These are phyloP conservation scores for Alternaria tenuissima DNA, from an alignment of 2,329 filamentous ascomycete genomes.

Conservation along the genomic window DNA sequence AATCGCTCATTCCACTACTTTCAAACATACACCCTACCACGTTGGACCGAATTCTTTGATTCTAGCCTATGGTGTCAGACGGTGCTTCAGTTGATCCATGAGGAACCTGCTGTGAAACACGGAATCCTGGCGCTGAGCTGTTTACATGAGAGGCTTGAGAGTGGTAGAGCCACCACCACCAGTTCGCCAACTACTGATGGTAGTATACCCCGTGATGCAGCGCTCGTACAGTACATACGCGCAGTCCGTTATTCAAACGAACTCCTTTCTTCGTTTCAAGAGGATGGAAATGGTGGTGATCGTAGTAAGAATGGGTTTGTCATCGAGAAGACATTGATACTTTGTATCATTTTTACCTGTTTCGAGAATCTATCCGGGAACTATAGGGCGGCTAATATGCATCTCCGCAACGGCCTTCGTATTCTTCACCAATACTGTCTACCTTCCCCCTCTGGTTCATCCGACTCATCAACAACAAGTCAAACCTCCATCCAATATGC, in stretches of 20 bases:
- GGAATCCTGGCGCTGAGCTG: neutral
- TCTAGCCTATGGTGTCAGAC: neutral
- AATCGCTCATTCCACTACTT: neutral
- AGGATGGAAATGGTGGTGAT: too few species aligned
- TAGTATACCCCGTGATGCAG: neutral
- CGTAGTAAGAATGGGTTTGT: neutral
- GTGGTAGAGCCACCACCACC: neutral
- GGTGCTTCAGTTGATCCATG: neutral
- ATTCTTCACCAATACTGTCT: too few species aligned
- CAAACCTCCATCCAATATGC: too few species aligned
- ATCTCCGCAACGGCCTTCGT: too few species aligned
- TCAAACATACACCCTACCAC: neutral
- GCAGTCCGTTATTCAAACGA: neutral
- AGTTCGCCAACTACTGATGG: neutral
- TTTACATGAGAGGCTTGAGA: neutral
- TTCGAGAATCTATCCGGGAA: too few species aligned
- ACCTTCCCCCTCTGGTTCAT: too few species aligned
- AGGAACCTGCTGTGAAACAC: neutral
- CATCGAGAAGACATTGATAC: neutral
- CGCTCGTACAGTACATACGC: neutral
- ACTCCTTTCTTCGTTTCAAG: neutral
- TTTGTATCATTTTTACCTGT: constrained; percentile 23
- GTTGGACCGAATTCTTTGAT: neutral
- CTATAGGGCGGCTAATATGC: too few species aligned
- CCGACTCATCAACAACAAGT: too few species aligned